Evolutionary conservation across 176 grass and related monocot species (phyloP), one percentile per base, ranked within the genome.

Genomic region (Oryza glaberrima): DNA sequence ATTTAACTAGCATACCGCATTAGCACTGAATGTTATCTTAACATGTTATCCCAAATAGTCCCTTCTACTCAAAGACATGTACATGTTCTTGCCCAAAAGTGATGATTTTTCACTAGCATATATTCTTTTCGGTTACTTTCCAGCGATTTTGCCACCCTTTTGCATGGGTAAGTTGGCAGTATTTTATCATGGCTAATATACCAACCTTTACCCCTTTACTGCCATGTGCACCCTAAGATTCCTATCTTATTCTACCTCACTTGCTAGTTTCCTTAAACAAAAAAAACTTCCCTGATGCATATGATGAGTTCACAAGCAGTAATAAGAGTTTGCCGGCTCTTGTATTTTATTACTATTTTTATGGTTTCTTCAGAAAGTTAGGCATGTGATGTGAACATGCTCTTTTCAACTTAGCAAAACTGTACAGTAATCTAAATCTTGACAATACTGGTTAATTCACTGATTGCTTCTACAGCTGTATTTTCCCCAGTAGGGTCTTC

Each of bases 41-140:
- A 70, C 40, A 69, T 69, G 69, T 81, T 90, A 81, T 77, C 72
- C 75, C 52, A 84, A 65, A 47, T 20, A 80, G 73, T 77, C 67
- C 46, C 86, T 90, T 94, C 75, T 90, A 79, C 89, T 88, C 87
- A 87, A 90, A 97, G 89, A 79, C 77, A 86, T 88, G 83, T 84
- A 74, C 36, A 88, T 92, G 82, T 77, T 90, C 85, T 86, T 65
- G 60, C 65, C 56, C 32, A 88, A 86, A 89, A 80, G 77, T 67
- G 72, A 26, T 40, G 16, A 67, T 19, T 88, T 86, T 76, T 73
- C 84, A 77, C 73, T 78, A 67, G 48, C 52, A 32, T 75, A 17
- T 90, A 63, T 79, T 92, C 80, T 82, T 84, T 86, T 80, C 61
- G 51, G 69, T 90, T 81, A 88, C 86, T 94, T 98, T 91, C 85